Base-by-base conservation (phyloP, 129 eudicot species). In the Pseudognaphalium luteoalbum region DNA sequence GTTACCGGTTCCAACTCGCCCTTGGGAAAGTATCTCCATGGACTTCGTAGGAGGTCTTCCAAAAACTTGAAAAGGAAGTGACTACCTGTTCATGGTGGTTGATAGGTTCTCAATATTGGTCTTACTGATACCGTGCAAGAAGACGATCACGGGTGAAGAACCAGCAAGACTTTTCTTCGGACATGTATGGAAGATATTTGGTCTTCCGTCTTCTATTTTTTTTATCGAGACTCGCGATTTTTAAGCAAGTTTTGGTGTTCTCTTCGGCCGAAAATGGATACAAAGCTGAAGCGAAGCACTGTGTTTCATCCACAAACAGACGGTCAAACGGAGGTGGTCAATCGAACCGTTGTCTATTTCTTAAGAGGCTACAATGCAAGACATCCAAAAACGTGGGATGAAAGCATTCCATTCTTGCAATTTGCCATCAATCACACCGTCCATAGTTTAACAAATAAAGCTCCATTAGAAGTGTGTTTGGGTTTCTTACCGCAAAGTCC, bases 381-480 rank as follows among this genome's bases (percentile, higher is more conserved):
- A 44, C 58, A 69, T 28, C 52, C 81, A 3, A 78, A 78, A 52
- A 68, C 59, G 14, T 78, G 76, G 70, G 81, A 78, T 78, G 76
- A 78, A 35, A 78, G 70, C 25, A 20, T 70, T 15, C 81, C 70
- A 17, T 69, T 30, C 25, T 41, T 78, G 5, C 68, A 68, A 16
- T 78, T 51, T 68, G 39, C 76, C 8, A 66, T 51, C 37, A 78
- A 78, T 17, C 73, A 68, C 30, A 67, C 68, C 10, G 29, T 78
- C 15, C 69, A 78, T 35, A 20, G 59, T 35, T 78, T 59, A 0
- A 68, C 70, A 6, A n/a, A 41, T 11, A 58, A 57, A 41, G 20
- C 81, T 5, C 81, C 81, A 17, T 32, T 39, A 7, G 76, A 78
- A 69, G 76, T 69, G 10, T 78, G 76, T 25, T 39, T 66, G 21